Percentiles rank a stretch among this genome's conserved stretches.
phyloP scores from a whole-genome alignment of 805 yeast species.

The Kazachstania africana region DNA sequence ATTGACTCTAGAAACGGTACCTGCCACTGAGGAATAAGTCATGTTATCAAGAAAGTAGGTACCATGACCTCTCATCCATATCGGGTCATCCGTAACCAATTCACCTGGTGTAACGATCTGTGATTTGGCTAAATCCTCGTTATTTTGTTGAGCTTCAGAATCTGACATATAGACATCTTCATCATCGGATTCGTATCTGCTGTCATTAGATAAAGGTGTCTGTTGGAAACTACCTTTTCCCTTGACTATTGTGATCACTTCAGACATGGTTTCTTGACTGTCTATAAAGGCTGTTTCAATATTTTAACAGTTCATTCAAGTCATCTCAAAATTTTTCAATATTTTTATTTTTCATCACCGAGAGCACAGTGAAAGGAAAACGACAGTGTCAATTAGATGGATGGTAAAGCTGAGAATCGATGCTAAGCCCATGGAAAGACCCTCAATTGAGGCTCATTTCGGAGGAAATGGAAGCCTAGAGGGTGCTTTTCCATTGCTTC shows the following conservation, averaged over 20 bases:
- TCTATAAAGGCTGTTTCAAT: no score
- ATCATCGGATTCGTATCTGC: constrained; percentile 16
- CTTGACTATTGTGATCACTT: constrained; percentile 20
- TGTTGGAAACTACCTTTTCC: constrained; percentile 20
- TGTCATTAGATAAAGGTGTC: constrained; percentile 1
- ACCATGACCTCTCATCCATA: constrained; percentile 99
- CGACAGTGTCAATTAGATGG: no score
- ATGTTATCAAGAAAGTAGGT: constrained; percentile 67
- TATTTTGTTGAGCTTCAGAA: constrained; percentile 19
- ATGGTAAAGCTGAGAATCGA: no score
- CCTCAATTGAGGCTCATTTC: no score
- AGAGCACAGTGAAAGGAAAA: no score
- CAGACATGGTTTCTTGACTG: constrained; percentile 20
- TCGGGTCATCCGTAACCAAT: constrained; percentile 85
- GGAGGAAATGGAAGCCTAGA: no score
- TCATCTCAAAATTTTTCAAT: no score
- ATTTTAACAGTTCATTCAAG: no score
- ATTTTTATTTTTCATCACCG: no score
- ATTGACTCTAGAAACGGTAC: constrained; percentile 76
- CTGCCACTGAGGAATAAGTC: constrained; percentile 88
- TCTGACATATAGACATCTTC: constrained; percentile 34
- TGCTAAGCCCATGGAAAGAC: no score
- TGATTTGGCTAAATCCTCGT: constrained; percentile 20
- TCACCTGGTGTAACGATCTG: constrained; percentile 89
- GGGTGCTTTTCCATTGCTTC: no score